Evolutionary conservation across 208 protist species (phyloP), one percentile per base, ranked within the genome.

Genomic region (Kentomonas sorsogonicus): DNA sequence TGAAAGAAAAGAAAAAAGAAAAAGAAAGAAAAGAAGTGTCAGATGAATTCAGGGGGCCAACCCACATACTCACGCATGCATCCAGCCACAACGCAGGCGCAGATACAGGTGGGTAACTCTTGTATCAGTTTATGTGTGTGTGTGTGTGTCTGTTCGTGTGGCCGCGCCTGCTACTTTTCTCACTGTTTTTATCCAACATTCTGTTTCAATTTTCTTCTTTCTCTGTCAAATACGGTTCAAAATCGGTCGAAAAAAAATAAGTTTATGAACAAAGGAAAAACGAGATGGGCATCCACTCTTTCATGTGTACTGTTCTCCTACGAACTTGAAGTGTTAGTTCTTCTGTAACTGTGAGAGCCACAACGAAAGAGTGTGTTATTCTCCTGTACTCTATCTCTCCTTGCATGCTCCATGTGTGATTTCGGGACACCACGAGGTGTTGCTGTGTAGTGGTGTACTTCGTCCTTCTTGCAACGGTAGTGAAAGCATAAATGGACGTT

Each of bases 131-230:
- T 36, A 15, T 36, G 5, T 36, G 5, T 36, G 5, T 36, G 11
- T 5, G 11, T 15, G 5, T 15, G 7, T 36, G 11, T 36, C 11
- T 11, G 5, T 11, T 36, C 7, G 5, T 36, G 5, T 36, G 11
- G 5, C 5, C 11, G 7, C 11, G 7, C 33, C 33, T 26, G 9
- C 30, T 38, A 10, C 18, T 18, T 38, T 18, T 53, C 30, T 53
- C 27, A 31, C 30, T 38, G 10, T 38, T n/a, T 18, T 16, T 18
- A 4, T 26, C n/a, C 15, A 27, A n/a, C n/a, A n/a, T n/a, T n/a
- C 15, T 47, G 9, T 38, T n/a, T 53, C 48, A 29, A 15, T 5
- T 5, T 18, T 30, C 10, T 43, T 44, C 15, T 45, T 59, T 59
- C 50, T 38, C 31, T 38, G 23, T 5, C 10, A 47, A 11, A 27